Base-by-base conservation (phyloP, 2,329 filamentous ascomycete genomes). In the Fusarium nematophilum region DNA sequence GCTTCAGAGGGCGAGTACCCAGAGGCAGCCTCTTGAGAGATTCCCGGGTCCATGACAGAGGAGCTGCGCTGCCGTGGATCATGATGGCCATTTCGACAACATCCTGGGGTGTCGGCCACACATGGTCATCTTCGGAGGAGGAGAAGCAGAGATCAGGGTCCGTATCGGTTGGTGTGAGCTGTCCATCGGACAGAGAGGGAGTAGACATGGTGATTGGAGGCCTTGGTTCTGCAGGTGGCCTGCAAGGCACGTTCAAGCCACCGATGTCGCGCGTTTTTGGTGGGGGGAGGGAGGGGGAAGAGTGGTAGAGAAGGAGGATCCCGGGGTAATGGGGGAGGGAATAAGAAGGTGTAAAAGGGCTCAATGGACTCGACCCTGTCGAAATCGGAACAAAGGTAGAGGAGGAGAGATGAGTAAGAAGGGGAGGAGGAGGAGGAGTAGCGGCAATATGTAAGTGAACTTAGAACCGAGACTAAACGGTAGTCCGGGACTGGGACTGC, bases 1-100 rank as follows among this genome's bases (percentile, higher is more conserved):
- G 77, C 46, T 73, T 71, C 44, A 75, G 59, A 11, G 75, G 73
- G 21, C 66, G 72, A 31, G 73, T 70, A 25, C 73, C 74, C 37
- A 56, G 60, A 21, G 75, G 75, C 6, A 78, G 70, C 15, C 67
- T 67, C 58, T 71, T 76, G 50, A 76, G 57, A 9, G 60, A 46
- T 33, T 63, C 57, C 29, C 65, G 66, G 47, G 63, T 61, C 65
- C 65, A 69, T 2, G 64, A 63, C 15, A 70, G 54, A 27, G 68
- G 60, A 43, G 57, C 15, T 3, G 66, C 65, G 25, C 61, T 66
- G 3, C 64, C 64, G 42, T 68, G 64, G 23, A 68, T 58, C 66
- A 70, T 66, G 8, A 70, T 62, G 29, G 65, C 65, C 66, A 70
- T 72, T 55, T 65, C 66, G 21, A 59, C 58, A 14, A 65, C 66